phyloP scores from a whole-genome alignment of 139 green algal species.

The Picochlorum sp. region DNA sequence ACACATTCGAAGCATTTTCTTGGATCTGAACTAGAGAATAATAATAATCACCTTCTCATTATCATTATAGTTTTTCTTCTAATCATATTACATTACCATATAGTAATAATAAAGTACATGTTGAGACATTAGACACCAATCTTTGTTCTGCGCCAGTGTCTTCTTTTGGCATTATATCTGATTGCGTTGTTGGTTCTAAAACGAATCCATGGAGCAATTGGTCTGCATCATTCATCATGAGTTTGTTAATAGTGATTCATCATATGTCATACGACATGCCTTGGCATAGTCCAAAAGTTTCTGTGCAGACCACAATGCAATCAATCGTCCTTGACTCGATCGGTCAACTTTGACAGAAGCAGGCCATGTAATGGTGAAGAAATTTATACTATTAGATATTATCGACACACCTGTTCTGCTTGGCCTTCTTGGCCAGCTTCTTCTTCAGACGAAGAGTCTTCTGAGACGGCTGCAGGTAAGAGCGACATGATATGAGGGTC shows the following conservation, averaged over 20 bases:
- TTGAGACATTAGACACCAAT: constrained; percentile 60
- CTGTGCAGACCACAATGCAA: too few species aligned
- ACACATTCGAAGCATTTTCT: constrained; percentile 34
- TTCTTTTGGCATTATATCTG: constrained; percentile 92
- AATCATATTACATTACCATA: not conserved
- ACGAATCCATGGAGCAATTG: constrained; percentile 93
- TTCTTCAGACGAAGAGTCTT: constrained; percentile 86
- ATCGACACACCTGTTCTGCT: constrained; percentile 71
- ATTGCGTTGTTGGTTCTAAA: constrained; percentile 92
- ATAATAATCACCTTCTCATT: too few species aligned
- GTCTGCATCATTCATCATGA: constrained; percentile 28
- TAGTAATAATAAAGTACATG: not conserved
- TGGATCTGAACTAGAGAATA: constrained; percentile 11
- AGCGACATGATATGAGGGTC: too few species aligned
- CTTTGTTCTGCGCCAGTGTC: constrained; percentile 94
- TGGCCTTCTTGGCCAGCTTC: constrained; percentile 91
- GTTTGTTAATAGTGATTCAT: not conserved
- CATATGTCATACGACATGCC: not conserved
- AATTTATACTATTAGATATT: not conserved
- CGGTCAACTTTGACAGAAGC: too few species aligned
- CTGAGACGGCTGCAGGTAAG: constrained; percentile 68
- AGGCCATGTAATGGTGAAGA: too few species aligned
- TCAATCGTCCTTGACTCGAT: too few species aligned
- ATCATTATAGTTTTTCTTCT: not conserved
- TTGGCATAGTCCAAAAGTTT: too few species aligned